Percentiles rank a stretch among this genome's conserved stretches.
Conservation (phyloP, 805 yeast genomes). For the Pichia occidentalis region DNA sequence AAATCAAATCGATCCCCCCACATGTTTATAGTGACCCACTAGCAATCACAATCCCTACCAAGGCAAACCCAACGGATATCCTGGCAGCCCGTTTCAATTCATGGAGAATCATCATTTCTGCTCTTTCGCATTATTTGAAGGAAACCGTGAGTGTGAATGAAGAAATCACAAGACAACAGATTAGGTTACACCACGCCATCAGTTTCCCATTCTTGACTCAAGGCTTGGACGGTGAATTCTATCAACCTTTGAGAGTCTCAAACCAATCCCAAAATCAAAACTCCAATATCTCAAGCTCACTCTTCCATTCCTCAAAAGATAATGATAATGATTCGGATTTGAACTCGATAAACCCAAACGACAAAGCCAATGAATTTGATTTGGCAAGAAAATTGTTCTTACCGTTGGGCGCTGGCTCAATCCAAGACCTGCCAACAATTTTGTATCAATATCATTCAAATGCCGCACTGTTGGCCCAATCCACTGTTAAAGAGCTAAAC, state of each 20-base stretch:
- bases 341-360: constrained; percentile 15
- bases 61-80: constrained; percentile 78
- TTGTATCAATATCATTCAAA: constrained; percentile 49
- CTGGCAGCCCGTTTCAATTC: constrained; percentile 77
- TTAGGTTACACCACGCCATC: constrained; percentile 74
- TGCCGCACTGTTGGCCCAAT: constrained; percentile 51
- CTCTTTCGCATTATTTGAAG: constrained; percentile 65
- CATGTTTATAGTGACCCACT: constrained; percentile 40
- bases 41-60: constrained; percentile 44
- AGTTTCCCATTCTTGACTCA: constrained; percentile 44
- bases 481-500: constrained; percentile 54
- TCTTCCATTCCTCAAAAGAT: constrained; percentile 13
- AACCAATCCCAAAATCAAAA: constrained; percentile 11
- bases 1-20: constrained; percentile 14
- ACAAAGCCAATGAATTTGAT: constrained; percentile 30
- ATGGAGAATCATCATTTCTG: constrained; percentile 76
- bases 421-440: constrained; percentile 74
- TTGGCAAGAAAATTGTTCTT: constrained; percentile 49
- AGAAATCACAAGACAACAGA: constrained; percentile 77
- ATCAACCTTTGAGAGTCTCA: constrained; percentile 31
- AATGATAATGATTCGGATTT: constrained; percentile 8
- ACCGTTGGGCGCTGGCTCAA: constrained; percentile 72
- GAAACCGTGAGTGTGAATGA: constrained; percentile 84
- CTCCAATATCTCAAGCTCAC: constrained; percentile 3
- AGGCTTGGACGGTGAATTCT: constrained; percentile 34